Evolutionary conservation across 2,329 filamentous ascomycete genomes (phyloP).

Genomic region (Ophiocordyceps camponoti-leonardi): DNA sequence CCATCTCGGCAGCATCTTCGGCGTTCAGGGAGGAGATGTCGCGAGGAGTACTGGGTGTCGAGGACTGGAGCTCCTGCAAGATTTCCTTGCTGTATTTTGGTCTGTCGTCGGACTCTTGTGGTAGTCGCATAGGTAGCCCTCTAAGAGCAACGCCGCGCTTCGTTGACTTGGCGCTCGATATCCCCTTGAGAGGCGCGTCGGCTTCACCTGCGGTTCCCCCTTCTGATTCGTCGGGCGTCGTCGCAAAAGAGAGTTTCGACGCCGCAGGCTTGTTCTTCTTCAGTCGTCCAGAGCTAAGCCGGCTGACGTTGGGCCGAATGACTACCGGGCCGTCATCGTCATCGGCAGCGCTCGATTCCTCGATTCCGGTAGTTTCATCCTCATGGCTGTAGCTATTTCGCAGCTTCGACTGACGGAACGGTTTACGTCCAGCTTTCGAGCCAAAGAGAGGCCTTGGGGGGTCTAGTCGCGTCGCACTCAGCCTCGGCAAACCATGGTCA

Average conservation of each 20-base stretch:
- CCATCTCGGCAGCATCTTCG: slow-evolving; percentile 32
- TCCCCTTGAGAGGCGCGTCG: slow-evolving; percentile 48
- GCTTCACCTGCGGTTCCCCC: slow-evolving; percentile 31
- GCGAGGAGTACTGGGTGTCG: slow-evolving; percentile 68
- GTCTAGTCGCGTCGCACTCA: slow-evolving; percentile 14
- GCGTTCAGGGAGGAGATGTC: slow-evolving; percentile 31
- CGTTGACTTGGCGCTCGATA: slow-evolving; percentile 46
- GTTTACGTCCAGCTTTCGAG: slow-evolving; percentile 29
- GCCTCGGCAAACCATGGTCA: slow-evolving; percentile 12
- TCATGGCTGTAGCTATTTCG: slow-evolving; percentile 35
- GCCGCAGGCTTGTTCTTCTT: slow-evolving; percentile 44
- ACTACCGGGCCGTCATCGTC: slow-evolving; percentile 30
- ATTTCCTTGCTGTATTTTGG: slow-evolving; percentile 79
- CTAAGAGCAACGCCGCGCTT: slow-evolving; percentile 31
- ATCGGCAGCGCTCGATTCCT: slow-evolving; percentile 11
- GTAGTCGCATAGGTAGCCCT: slow-evolving; percentile 36
- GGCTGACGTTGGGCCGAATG: slow-evolving; percentile 27
- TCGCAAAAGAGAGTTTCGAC: slow-evolving; percentile 58
- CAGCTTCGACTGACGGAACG: slow-evolving; percentile 39
- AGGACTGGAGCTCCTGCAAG: slow-evolving; percentile 68
- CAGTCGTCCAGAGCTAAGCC: slow-evolving; percentile 32
- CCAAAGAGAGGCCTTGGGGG: slow-evolving; percentile 19
- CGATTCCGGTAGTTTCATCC: slow-evolving; percentile 15
- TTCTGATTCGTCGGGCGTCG: slow-evolving; percentile 31
- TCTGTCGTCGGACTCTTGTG: slow-evolving; percentile 42